Conservation (phyloP, 148 eudicot species). For the Camellia lanceoleosa region DNA sequence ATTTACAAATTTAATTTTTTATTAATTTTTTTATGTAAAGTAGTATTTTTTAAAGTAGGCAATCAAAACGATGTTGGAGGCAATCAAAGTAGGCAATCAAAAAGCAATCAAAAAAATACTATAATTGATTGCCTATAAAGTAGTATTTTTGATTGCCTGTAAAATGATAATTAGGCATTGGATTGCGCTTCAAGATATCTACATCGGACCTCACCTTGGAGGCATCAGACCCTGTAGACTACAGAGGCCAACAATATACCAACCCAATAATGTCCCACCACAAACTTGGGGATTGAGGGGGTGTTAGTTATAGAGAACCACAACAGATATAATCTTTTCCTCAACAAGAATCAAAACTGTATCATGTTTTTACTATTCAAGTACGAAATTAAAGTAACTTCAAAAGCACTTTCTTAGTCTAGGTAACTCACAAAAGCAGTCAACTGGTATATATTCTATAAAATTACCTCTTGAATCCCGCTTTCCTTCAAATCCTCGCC, state of each 20-base stretch:
- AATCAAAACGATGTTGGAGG: no score
- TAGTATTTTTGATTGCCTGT: no score
- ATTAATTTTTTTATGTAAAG: no score
- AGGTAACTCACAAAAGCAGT: neutral
- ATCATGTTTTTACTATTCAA: neutral
- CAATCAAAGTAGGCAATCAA: no score
- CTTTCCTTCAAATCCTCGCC: slow-evolving; percentile 76
- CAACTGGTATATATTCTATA: neutral
- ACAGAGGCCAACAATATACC: neutral
- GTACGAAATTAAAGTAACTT: slow-evolving; percentile 8
- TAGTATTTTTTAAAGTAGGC: no score
- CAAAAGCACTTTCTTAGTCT: neutral
- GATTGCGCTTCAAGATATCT: neutral
- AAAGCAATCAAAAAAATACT: no score
- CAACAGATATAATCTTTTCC: neutral
- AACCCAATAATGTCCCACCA: slow-evolving; percentile 1
- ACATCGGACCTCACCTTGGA: neutral
- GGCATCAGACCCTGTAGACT: neutral
- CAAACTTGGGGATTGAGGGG: neutral
- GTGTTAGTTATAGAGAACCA: neutral
- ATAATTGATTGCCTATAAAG: no score
- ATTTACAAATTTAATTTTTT: no score
- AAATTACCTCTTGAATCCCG: slow-evolving; percentile 82
- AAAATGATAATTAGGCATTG: neutral
- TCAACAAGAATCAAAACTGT: no score